Conservation (phyloP, 768 basidiomycete species). For the Rhizopogon roseolus region DNA sequence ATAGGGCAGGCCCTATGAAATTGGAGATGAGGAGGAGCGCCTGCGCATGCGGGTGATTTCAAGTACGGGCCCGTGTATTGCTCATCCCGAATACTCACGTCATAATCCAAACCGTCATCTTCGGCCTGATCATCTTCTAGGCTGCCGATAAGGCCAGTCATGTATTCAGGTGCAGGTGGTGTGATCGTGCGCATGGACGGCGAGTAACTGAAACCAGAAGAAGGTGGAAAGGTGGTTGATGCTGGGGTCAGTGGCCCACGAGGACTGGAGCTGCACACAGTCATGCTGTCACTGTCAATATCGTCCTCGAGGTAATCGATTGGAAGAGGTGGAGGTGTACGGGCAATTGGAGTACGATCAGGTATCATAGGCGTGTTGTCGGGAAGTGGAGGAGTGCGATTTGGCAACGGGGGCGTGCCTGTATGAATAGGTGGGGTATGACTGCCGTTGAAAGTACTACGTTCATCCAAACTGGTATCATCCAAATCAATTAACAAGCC, state of each 20-base stretch:
- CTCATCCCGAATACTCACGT: conserved; percentile 44
- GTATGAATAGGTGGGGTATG: background rate
- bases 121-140: conserved; percentile 38
- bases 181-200: conserved; percentile 27
- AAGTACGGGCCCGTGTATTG: conserved; percentile 10
- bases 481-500: conserved; percentile 56
- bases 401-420: background rate
- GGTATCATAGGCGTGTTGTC: background rate
- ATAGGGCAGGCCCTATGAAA: conserved; percentile 52
- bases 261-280: conserved; percentile 19
- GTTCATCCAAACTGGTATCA: conserved; percentile 31
- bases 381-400: background rate
- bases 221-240: conserved; percentile 19
- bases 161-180: conserved; percentile 43
- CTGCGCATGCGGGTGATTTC: conserved; percentile 30
- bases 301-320: conserved; percentile 23
- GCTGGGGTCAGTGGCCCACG: conserved; percentile 28
- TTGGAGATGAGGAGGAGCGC: conserved; percentile 57
- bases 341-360: conserved; percentile 1
- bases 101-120: conserved; percentile 53
- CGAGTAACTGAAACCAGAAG: conserved; percentile 23
- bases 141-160: conserved; percentile 57
- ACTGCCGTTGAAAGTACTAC: background rate
- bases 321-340: conserved; percentile 12
- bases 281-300: conserved; percentile 24